Evolutionary conservation across 768 basidiomycete species (phyloP), one percentile per base, ranked within the genome.

Genomic region (Clavaria fumosa): DNA sequence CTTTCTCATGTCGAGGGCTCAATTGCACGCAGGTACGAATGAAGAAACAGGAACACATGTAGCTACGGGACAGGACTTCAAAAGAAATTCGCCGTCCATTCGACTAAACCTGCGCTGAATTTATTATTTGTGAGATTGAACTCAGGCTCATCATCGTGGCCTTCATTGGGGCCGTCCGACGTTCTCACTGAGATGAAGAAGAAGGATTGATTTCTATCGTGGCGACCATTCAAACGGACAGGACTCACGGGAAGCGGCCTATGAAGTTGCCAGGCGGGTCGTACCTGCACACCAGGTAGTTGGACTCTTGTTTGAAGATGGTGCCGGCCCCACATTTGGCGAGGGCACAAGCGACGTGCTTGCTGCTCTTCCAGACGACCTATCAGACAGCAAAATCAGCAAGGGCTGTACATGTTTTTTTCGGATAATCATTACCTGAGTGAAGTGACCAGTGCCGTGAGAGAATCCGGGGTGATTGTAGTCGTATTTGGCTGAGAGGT

Each of bases 341-440:
- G 15, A 56, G 47, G 9, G 65, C 70, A 38, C 69, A 72, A 4
- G 67, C 67, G 22, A 72, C 58, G 28, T 66, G 52, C 1, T 59
- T 64, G 21, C 62, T 59, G n/a, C 47, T 50, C 50, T 72, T 72
- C 71, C 71, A 74, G 6, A 72, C 71, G 5, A 70, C 59, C 50
- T 69, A 58, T 15, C 15, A 23, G 14, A 15, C 4, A 2, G 12
- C 17, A 37, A 30, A 15, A 15, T 11, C 34, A 35, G 15, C 4
- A 26, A 10, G 20, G 12, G 11, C 7, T 11, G 10, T 9, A 14
- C 2, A 24, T 9, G 28, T 27, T 14, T 10, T 18, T 11, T 4
- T n/a, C n/a, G 19, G 9, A 6, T 18, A 3, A 18, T n/a, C 26
- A 33, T 17, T 21, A 51, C 54, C 45, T 57, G 55, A 21, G 55